Percentiles rank a stretch among this genome's conserved stretches.
These are phyloP conservation scores for Orbilia oligospora DNA, from an alignment of 2,329 filamentous ascomycete genomes.

Conservation along the genomic window DNA sequence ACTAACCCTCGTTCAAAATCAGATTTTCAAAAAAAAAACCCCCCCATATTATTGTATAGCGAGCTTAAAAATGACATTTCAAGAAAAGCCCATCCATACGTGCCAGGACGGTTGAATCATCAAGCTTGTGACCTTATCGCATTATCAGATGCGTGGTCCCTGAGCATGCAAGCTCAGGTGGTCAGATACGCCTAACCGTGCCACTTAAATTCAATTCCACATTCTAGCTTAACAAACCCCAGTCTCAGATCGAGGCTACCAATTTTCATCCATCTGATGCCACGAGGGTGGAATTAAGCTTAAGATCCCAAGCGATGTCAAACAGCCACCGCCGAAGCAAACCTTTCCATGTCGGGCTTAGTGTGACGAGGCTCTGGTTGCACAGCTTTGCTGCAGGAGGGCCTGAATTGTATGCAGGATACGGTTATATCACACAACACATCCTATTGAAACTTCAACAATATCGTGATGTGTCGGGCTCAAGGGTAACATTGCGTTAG, in stretches of 20 bases:
- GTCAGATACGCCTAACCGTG: neutral
- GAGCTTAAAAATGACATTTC: conserved; percentile 16
- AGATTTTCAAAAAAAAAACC: conserved; percentile 1
- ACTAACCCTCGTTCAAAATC: conserved; percentile 7
- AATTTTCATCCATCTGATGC: neutral
- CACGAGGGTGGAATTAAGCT: conserved; percentile 12
- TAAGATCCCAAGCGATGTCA: conserved; percentile 20
- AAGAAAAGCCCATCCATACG: neutral
- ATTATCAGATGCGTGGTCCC: neutral
- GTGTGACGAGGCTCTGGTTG: conserved; percentile 9
- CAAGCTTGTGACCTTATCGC: too few relatives aligned
- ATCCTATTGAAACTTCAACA: neutral
- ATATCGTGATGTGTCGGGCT: too few relatives aligned
- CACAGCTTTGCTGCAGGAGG: conserved; percentile 13
- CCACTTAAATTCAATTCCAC: neutral
- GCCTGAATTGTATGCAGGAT: neutral
- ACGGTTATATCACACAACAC: conserved; percentile 12
- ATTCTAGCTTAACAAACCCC: neutral
- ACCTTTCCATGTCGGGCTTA: conserved; percentile 18
- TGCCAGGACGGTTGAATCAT: neutral
- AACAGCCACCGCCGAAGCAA: neutral
- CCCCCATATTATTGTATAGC: conserved; percentile 19
- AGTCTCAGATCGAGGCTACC: conserved; percentile 5
- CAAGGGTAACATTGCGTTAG: too few relatives aligned
- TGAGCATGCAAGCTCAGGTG: neutral